Evolutionary conservation across 2,329 filamentous ascomycete genomes (phyloP), one percentile per base, ranked within the genome.

Genomic region (Scedosporium apiospermum): DNA sequence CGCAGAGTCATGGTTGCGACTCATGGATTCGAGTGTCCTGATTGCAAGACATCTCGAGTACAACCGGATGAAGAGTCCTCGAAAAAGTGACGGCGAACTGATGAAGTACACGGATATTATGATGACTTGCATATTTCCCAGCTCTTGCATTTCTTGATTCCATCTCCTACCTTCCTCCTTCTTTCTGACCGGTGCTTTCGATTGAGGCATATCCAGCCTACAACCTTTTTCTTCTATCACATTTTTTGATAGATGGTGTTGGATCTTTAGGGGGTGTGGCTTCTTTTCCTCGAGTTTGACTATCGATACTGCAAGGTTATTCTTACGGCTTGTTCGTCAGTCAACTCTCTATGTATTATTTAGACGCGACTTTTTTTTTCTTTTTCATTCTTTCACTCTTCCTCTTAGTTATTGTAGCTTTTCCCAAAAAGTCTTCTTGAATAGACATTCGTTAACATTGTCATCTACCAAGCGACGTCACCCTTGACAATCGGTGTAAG

Each of bases 1-100:
- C 67, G 67, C 64, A 73, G 81, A 49, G 76, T 83, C 61, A 66
- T 70, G 61, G 70, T 80, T 64, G 70, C 72, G 18, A 68, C 70
- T 59, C 64, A 74, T 42, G 75, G 74, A 23, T 83, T 76, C 67
- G 72, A 75, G 53, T 85, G 82, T 69, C 71, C 73, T 4, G 64
- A 67, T 14, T 85, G 82, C 73, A 78, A 77, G 65, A 76, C 69
- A 12, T 67, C 70, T 3, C 68, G 87, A 89, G 75, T 88, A 93
- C 53, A 58, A 7, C 60, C 34, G 12, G 18, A 61, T 30, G 60
- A 55, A 38, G 23, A 55, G 49, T 51, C 58, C 58, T 53, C 49
- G 2, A 53, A 53, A 34, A 55, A 38, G 55, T 44, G 57, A 18
- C 23, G 23, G 23, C 23, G 23, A 34, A 34, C 30, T 34, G 16